Evolutionary conservation across 176 grass and related monocot species (phyloP).

Genomic region (Aegilops umbellulata): DNA sequence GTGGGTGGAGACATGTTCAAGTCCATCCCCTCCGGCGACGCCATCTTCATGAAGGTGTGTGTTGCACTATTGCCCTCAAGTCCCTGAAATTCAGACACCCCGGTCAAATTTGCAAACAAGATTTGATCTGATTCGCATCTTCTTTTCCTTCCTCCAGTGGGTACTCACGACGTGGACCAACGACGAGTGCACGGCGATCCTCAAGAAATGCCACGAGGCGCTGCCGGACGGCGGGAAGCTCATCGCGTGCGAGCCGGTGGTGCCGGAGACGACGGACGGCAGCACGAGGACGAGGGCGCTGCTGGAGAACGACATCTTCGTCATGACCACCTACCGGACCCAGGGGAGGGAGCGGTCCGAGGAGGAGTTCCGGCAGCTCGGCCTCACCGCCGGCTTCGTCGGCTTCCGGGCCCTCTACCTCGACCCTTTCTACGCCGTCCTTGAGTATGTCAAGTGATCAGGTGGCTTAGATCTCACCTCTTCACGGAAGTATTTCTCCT

Average conservation of each 20-base stretch:
- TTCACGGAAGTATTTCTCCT: accelerated
- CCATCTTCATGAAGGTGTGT: conserved; percentile 82
- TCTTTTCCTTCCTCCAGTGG: conserved; percentile 39
- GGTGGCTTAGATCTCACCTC: background rate
- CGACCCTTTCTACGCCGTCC: conserved; percentile 74
- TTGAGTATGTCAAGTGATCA: conserved; percentile 66
- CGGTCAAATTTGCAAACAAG: background rate
- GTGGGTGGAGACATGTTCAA: conserved; percentile 89
- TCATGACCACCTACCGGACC: conserved; percentile 83
- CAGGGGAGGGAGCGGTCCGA: conserved; percentile 65
- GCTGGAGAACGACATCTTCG: conserved; percentile 82
- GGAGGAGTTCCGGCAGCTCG: conserved; percentile 72
- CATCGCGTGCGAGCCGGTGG: conserved; percentile 79
- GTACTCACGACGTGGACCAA: conserved; percentile 86
- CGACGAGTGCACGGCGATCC: conserved; percentile 70
- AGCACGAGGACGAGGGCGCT: conserved; percentile 73
- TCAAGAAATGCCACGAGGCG: conserved; percentile 62
- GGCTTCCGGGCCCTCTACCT: conserved; percentile 63
- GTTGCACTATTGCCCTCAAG: background rate
- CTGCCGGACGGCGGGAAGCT: conserved; percentile 72
- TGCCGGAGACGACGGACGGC: conserved; percentile 59
- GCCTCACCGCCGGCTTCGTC: conserved; percentile 46
- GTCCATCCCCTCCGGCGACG: conserved; percentile 68
- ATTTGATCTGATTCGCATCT: background rate
- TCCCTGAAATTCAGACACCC: background rate